Conservation (phyloP, 2,329 filamentous ascomycete genomes). For the Alternaria triticimaculans region DNA sequence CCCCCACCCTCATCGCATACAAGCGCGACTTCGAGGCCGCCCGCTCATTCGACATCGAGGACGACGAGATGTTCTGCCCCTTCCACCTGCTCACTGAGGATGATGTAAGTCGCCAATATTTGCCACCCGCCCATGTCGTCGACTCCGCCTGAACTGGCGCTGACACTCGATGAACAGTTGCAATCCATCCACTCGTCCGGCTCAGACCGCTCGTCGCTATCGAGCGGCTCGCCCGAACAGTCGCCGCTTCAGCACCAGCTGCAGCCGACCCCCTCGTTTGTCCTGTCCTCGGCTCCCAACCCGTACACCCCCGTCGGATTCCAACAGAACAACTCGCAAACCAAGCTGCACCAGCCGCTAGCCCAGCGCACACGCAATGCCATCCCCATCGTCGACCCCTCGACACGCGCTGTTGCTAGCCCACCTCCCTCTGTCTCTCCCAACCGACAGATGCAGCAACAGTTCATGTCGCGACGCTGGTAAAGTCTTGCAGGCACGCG, state of each 20-base stretch:
- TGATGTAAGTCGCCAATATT: conserved; percentile 68
- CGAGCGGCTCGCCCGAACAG: conserved; percentile 89
- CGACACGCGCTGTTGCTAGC: conserved; percentile 87
- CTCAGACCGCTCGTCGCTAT: conserved; percentile 92
- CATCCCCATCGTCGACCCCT: conserved; percentile 97
- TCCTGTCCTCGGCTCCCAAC: conserved; percentile 70
- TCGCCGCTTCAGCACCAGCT: conserved; percentile 88
- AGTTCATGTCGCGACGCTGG: conserved; percentile 58
- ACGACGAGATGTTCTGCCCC: conserved; percentile 95
- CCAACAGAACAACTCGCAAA: conserved; percentile 60
- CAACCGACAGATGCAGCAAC: conserved; percentile 66
- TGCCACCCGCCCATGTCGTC: conserved; percentile 35
- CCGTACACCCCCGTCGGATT: conserved; percentile 66
- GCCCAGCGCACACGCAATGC: conserved; percentile 91
- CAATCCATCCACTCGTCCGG: conserved; percentile 88
- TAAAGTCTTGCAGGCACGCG: conserved; percentile 48
- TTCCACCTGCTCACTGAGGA: conserved; percentile 84
- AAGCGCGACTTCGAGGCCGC: conserved; percentile 88
- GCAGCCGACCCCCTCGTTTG: conserved; percentile 72
- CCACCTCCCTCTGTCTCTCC: conserved; percentile 77
- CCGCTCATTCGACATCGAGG: conserved; percentile 92
- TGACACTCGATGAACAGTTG: conserved; percentile 64
- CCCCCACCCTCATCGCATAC: conserved; percentile 77
- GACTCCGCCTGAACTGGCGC: conserved; percentile 28
- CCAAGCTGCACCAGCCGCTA: conserved; percentile 90